Conservation (phyloP, 768 basidiomycete genomes). For the Leccinum longicurvipes region DNA sequence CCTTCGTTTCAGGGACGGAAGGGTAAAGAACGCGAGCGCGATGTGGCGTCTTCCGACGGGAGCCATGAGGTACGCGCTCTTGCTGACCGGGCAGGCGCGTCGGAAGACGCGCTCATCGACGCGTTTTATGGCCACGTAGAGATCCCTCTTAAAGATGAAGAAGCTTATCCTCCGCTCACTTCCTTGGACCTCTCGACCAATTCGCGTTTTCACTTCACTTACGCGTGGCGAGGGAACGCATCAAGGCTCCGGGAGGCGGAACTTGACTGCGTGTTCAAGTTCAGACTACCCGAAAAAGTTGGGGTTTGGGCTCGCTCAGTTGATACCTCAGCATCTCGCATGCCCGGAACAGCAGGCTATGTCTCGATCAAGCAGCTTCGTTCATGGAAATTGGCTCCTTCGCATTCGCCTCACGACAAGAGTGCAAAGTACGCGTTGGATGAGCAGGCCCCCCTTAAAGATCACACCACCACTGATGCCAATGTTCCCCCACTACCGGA, state of each 20-base stretch:
- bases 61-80: neutral
- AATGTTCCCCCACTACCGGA: neutral
- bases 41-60: neutral
- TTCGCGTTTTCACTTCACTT: constrained; percentile 24
- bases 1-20: constrained; percentile 6
- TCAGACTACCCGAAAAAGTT: neutral
- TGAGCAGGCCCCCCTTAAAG: neutral
- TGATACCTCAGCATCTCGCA: neutral
- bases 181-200: constrained; percentile 16
- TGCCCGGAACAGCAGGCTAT: constrained; percentile 6
- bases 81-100: neutral
- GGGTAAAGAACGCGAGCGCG: constrained; percentile 22
- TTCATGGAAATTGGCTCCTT: constrained; percentile 14
- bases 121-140: constrained; percentile 1
- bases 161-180: constrained; percentile 17
- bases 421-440: neutral
- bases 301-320: constrained; percentile 2
- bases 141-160: constrained; percentile 16
- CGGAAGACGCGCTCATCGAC: constrained; percentile 6
- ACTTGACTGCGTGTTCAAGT: constrained; percentile 3
- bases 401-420: neutral
- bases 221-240: constrained; percentile 15
- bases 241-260: constrained; percentile 11
- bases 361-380: constrained; percentile 8
- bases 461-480: neutral